Conservation (phyloP, 225 moss, liverwort and hornwort genomes). For the Sphagnum tenellum region DNA sequence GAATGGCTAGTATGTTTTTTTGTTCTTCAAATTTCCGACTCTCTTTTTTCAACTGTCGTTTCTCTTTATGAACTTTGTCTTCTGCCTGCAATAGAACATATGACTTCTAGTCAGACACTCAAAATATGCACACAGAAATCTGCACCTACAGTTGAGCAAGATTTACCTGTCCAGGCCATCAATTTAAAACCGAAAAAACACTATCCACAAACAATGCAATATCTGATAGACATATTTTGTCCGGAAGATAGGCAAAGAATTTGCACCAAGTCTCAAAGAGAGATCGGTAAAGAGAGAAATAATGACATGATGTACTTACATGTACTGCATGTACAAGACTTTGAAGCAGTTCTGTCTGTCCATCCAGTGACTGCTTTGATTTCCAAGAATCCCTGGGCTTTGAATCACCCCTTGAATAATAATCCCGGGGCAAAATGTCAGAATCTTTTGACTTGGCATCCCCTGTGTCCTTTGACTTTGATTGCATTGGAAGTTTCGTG, state of each 20-base stretch:
- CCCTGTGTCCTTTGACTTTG: conserved; percentile 1
- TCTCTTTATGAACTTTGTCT: conserved; percentile 22
- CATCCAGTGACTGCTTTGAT: conserved; percentile 29
- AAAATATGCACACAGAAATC: neutral
- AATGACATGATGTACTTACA: conserved; percentile 5
- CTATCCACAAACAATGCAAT: neutral
- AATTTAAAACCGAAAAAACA: neutral
- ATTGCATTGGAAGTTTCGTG: conserved; percentile 1
- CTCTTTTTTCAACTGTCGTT: conserved; percentile 11
- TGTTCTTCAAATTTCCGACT: conserved; percentile 8
- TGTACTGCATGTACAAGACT: conserved; percentile 30
- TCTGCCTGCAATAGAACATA: conserved; percentile 15
- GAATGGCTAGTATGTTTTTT: conserved; percentile 18
- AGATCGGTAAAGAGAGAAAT: neutral
- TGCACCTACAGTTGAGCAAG: neutral
- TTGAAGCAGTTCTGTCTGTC: conserved; percentile 26
- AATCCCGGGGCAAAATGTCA: no score
- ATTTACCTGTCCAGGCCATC: neutral
- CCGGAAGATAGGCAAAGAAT: neutral
- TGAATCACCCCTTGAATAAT: neutral
- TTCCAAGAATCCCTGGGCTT: conserved; percentile 5
- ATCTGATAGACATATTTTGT: neutral
- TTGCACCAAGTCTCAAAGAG: neutral
- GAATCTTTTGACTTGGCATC: neutral
- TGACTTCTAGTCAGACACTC: neutral